Conservation (phyloP, 192 early-diverging fungal species). For the Thoreauomyces humboldtii region DNA sequence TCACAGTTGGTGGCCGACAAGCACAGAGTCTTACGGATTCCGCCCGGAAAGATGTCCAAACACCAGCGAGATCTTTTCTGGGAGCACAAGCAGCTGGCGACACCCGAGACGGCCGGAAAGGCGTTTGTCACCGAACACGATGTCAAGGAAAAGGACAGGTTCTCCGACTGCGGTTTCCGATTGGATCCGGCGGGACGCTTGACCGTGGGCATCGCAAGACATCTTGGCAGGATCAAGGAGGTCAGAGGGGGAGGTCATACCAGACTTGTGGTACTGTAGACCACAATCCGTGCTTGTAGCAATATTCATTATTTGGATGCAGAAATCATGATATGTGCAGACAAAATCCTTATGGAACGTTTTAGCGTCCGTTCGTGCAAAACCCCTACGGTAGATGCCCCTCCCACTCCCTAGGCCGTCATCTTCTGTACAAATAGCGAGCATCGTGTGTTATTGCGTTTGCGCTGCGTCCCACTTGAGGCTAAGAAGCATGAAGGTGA, state of each 20-base stretch:
- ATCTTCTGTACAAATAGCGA: too few relatives aligned
- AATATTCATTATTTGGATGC: too few relatives aligned
- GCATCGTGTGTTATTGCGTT: too few relatives aligned
- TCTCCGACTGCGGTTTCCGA: conserved; percentile 28
- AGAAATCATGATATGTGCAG: too few relatives aligned
- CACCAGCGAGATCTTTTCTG: conserved; percentile 41
- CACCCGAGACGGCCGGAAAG: conserved; percentile 42
- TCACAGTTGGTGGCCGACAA: conserved; percentile 40
- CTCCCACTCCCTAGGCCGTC: too few relatives aligned
- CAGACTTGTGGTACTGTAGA: conserved; percentile 44
- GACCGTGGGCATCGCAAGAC: conserved; percentile 37
- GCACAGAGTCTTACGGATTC: conserved; percentile 32
- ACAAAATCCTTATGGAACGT: too few relatives aligned
- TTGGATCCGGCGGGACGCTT: conserved; percentile 38
- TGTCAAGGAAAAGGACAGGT: conserved; percentile 26
- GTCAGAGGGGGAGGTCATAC: conserved; percentile 49
- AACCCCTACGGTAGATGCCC: too few relatives aligned
- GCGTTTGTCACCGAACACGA: conserved; percentile 44
- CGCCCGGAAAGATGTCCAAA: conserved; percentile 46
- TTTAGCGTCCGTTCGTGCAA: too few relatives aligned
- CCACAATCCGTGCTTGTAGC: too few relatives aligned
- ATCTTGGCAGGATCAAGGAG: conserved; percentile 47
- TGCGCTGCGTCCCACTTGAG: conserved; percentile 10
- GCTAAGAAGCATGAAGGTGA: conserved; percentile 20
- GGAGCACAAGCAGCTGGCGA: conserved; percentile 42